phyloP scores from a whole-genome alignment of 1,139 yeast genomes.

The Yamadazyma epiphylla region DNA sequence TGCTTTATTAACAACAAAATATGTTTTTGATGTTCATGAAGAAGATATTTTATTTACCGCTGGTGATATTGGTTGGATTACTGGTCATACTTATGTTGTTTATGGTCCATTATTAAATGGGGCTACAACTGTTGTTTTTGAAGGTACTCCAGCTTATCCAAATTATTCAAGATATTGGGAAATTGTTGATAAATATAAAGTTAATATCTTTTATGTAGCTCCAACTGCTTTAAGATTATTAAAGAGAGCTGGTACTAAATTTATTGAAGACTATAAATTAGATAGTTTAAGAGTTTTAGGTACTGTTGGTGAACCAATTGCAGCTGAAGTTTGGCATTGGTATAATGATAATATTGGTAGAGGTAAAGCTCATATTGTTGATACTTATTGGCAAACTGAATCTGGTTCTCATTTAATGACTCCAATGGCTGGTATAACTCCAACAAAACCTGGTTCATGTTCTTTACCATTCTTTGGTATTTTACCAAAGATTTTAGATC shows the following conservation, averaged over 20 bases:
- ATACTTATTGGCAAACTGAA: slow-evolving; percentile 99
- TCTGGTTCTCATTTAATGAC: slow-evolving; percentile 96
- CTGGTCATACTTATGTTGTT: slow-evolving; percentile 95
- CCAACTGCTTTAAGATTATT: slow-evolving; percentile 96
- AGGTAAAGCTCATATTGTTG: slow-evolving; percentile 80
- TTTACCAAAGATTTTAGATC: slow-evolving; percentile 86
- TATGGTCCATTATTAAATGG: slow-evolving; percentile 92
- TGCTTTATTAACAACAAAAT: slow-evolving; percentile 91
- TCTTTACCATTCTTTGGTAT: slow-evolving; percentile 96
- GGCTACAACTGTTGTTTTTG: slow-evolving; percentile 87
- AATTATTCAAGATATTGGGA: slow-evolving; percentile 97
- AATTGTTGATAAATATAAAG: slow-evolving; percentile 87
- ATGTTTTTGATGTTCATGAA: slow-evolving; percentile 86
- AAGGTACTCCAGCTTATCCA: slow-evolving; percentile 98
- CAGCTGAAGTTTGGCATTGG: slow-evolving; percentile 99
- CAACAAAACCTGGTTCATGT: slow-evolving; percentile 97
- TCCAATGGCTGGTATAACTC: slow-evolving; percentile 90
- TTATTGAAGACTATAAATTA: slow-evolving; percentile 81
- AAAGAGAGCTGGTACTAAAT: slow-evolving; percentile 88
- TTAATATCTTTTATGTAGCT: slow-evolving; percentile 96
- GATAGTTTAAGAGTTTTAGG: slow-evolving; percentile 92
- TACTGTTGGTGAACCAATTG: slow-evolving; percentile 98
- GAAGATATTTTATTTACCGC: slow-evolving; percentile 92
- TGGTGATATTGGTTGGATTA: slow-evolving; percentile 99
- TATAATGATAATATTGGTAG: slow-evolving; percentile 90